Base-by-base conservation (phyloP, 192 early-diverging fungal genomes). In the Cetraspora pellucida region DNA sequence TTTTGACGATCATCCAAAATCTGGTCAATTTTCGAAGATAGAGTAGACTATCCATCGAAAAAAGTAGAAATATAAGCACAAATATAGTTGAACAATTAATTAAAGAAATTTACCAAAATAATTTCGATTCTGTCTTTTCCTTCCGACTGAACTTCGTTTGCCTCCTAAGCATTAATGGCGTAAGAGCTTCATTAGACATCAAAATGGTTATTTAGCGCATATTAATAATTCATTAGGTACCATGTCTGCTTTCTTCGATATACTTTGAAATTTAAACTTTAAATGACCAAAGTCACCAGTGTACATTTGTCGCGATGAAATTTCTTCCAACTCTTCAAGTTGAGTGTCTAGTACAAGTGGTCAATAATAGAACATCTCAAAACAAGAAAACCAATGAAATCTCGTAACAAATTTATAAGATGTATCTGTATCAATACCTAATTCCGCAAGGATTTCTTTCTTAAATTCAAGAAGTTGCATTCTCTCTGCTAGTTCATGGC, bases 1-100 rank as follows among this genome's bases (percentile, higher is more conserved):
- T 52, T 57, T 31, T 44, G 47, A 25, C 23, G 72, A 10, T n/a
- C 71, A 23, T 73, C 54, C 54, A 72, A 19, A 44, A 72, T 0
- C 31, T 65, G 63, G n/a, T n/a, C n/a, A n/a, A n/a, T n/a, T n/a
- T 60, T 49, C 47, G 10, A 49, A 2, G 10, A 16, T 49, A 13
- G 16, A 0, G 47, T 13, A 13, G 10, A 49, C 47, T 13, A 13
- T 49, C 0, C 2, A 13, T 16, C 16, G 16, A 49, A 49, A 49
- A 49, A 49, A 49, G 13, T 10, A 49, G 8, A 6, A 0, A 9
- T 16, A 49, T 2, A 9, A 49, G 10, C 16, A 49, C 16, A 13
- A 2, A 49, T 49, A 0, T 49, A 49, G 0, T 49, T 49, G 10
- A 49, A 13, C 10, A 49, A 13, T 49, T 49, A 49, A 49, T 49